Conservation (phyloP, 257 asterid genomes). For the Lantana camara region DNA sequence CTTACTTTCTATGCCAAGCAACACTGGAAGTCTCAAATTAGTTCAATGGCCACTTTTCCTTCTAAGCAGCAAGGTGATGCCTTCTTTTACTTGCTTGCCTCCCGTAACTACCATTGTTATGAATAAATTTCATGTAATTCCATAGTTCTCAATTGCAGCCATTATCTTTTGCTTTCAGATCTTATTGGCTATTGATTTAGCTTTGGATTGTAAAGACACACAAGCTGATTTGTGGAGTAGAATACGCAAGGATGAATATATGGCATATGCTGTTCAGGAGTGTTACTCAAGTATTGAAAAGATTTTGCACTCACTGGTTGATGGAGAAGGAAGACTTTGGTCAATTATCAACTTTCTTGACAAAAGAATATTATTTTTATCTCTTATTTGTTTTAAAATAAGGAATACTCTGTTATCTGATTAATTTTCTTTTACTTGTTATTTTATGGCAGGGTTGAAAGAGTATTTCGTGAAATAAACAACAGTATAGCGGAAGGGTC, state of each 20-base stretch:
- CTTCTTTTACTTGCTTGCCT: slow-evolving; percentile 20
- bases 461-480: slow-evolving; percentile 89
- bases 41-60: slow-evolving; percentile 99
- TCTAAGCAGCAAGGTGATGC: slow-evolving; percentile 88
- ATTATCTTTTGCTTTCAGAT: slow-evolving; percentile 52
- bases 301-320: slow-evolving; percentile 83
- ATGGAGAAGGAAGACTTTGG: slow-evolving; percentile 98
- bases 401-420: slow-evolving; percentile 19
- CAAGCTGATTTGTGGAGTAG: slow-evolving; percentile 92
- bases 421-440: slow-evolving; percentile 18
- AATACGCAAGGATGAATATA: slow-evolving; percentile 89
- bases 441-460: slow-evolving; percentile 78
- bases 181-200: slow-evolving; percentile 90
- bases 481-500: slow-evolving; percentile 82
- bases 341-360: slow-evolving; percentile 28
- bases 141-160: slow-evolving; percentile 19
- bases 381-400: not conserved
- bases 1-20: slow-evolving; percentile 98
- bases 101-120: slow-evolving; percentile 20
- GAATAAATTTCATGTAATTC: slow-evolving; percentile 2
- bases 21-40: slow-evolving; percentile 79
- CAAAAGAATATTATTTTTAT: slow-evolving; percentile 5
- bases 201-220: slow-evolving; percentile 94
- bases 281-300: slow-evolving; percentile 89
- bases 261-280: slow-evolving; percentile 98